These are phyloP conservation scores for Fomitiporia mediterranea DNA, from an alignment of 1,284 basidiomycete genomes.

Conservation along the genomic window DNA sequence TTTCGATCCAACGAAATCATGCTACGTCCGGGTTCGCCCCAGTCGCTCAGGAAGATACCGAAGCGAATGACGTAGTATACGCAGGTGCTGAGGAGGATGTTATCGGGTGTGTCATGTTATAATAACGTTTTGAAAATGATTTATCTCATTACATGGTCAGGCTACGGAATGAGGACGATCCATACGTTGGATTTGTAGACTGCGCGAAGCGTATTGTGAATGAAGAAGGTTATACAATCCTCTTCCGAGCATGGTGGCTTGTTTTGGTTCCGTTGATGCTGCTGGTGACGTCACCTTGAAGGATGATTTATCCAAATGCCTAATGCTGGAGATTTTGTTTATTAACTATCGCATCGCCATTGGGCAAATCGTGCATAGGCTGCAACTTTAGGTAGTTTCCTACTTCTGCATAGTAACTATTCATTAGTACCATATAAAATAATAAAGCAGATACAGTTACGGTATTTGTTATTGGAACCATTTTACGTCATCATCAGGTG, in stretches of 20 bases:
- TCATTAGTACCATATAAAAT: too few species aligned
- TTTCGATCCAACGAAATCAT: conserved; percentile 83
- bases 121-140: not conserved
- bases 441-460: too few species aligned
- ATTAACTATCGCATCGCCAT: not conserved
- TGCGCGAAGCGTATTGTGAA: conserved; percentile 76
- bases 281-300: not conserved
- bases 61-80: conserved; percentile 65
- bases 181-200: conserved; percentile 77
- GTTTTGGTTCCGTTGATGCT: conserved; percentile 7
- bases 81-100: conserved; percentile 82
- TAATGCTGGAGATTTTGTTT: not conserved
- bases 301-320: not conserved
- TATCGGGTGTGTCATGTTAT: conserved; percentile 56
- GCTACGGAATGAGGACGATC: conserved; percentile 77
- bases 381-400: too few species aligned
- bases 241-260: conserved; percentile 78
- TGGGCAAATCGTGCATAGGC: too few species aligned
- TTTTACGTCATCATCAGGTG: too few species aligned
- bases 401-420: too few species aligned
- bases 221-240: conserved; percentile 74
- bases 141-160: conserved; percentile 32
- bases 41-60: conserved; percentile 66
- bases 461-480: too few species aligned
- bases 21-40: conserved; percentile 67